Percentiles rank a stretch among this genome's conserved stretches.
Conservation (phyloP, 1,139 yeast species). For the Taphrina betulina region DNA sequence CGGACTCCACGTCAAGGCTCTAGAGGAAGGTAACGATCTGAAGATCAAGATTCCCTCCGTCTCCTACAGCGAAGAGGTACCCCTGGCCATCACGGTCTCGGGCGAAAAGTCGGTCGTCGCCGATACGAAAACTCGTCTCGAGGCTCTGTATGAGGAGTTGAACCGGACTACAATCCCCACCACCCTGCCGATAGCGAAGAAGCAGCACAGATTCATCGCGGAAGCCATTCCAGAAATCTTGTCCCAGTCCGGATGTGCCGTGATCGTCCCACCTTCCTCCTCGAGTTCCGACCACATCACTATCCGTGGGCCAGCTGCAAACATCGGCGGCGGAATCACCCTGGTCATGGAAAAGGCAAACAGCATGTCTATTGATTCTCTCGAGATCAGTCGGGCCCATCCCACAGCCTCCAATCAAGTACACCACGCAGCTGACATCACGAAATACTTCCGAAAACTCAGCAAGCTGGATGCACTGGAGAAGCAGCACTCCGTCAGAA, state of each 20-base stretch:
- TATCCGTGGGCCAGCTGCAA: constrained; percentile 62
- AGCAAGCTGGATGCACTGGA: constrained; percentile 48
- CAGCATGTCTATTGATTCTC: constrained; percentile 59
- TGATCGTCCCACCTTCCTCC: constrained; percentile 54
- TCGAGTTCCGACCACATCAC: constrained; percentile 47
- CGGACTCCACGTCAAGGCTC: constrained; percentile 29
- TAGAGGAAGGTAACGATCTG: constrained; percentile 41
- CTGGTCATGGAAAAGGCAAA: constrained; percentile 55
- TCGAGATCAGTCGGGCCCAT: constrained; percentile 86
- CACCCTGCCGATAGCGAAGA: constrained; percentile 52
- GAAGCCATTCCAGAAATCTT: constrained; percentile 48
- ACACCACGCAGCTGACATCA: constrained; percentile 70
- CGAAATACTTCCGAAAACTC: constrained; percentile 61
- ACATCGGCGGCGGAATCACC: constrained; percentile 61
- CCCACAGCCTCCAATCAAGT: constrained; percentile 51
- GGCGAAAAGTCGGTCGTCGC: constrained; percentile 67
- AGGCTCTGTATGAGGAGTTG: constrained; percentile 50
- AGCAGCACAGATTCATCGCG: constrained; percentile 53
- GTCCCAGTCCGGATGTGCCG: constrained; percentile 61
- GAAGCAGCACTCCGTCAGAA: constrained; percentile 51
- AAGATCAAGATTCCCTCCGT: constrained; percentile 45
- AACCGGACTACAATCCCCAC: constrained; percentile 44
- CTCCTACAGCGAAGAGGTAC: constrained; percentile 34
- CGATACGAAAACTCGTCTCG: constrained; percentile 52
- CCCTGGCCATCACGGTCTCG: constrained; percentile 48